Evolutionary conservation across 805 yeast species (phyloP).

Genomic region (Brettanomyces naardenensis): DNA sequence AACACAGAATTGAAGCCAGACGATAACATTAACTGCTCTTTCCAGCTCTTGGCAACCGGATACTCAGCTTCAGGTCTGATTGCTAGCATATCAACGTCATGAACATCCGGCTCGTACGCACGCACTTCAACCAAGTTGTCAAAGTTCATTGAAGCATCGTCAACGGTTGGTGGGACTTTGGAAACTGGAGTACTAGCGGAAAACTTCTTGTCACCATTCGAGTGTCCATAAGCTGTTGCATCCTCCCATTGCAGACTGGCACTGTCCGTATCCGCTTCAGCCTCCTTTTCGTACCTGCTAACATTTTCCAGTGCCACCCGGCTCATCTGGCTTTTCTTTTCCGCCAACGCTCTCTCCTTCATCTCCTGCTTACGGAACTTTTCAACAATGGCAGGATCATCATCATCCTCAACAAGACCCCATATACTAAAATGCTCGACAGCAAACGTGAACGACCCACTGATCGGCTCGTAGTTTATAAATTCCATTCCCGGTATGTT

Average conservation of each 20-base stretch:
- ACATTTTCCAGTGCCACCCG: not conserved
- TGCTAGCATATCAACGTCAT: conserved; percentile 37
- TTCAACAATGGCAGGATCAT: conserved; percentile 38
- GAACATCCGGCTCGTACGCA: conserved; percentile 61
- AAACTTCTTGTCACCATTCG: not conserved
- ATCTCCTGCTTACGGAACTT: conserved; percentile 23
- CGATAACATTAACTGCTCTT: conserved; percentile 49
- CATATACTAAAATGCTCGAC: conserved; percentile 92
- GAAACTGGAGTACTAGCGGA: not conserved
- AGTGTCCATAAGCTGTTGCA: not conserved
- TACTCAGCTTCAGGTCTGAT: conserved; percentile 34
- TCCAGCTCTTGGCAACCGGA: conserved; percentile 55
- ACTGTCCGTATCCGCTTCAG: not conserved
- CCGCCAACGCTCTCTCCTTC: conserved; percentile 7
- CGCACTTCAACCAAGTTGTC: conserved; percentile 42
- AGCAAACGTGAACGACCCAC: conserved; percentile 69
- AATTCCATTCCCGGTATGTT: conserved; percentile 65
- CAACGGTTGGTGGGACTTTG: not conserved
- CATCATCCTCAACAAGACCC: conserved; percentile 69
- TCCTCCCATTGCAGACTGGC: not conserved
- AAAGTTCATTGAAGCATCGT: conserved; percentile 9
- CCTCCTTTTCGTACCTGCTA: not conserved
- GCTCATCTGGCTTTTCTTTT: not conserved
- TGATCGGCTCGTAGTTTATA: conserved; percentile 68
- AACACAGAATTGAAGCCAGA: conserved; percentile 36